These are phyloP conservation scores for Blastomyces emzantsi DNA, from an alignment of 2,329 filamentous ascomycete species.

Conservation along the genomic window DNA sequence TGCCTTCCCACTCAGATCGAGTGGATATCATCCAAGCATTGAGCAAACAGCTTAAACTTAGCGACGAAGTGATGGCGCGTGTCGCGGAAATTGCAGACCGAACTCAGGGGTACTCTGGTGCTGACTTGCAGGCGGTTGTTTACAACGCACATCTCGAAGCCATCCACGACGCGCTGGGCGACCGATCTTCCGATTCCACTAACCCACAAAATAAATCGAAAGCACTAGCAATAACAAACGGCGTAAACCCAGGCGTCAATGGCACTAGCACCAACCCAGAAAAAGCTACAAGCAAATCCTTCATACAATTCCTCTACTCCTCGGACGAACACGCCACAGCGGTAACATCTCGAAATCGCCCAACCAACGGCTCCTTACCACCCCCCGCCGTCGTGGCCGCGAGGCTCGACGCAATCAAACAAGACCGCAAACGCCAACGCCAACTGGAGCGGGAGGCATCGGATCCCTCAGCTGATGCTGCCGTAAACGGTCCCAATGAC, in stretches of 20 bases:
- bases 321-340: constrained; percentile 43
- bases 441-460: constrained; percentile 31
- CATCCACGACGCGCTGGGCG: constrained; percentile 81
- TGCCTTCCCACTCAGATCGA: constrained; percentile 70
- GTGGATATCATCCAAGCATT: constrained; percentile 81
- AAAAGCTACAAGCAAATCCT: constrained; percentile 36
- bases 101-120: constrained; percentile 87
- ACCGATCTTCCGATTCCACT: constrained; percentile 36
- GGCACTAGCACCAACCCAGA: constrained; percentile 23
- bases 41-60: constrained; percentile 69
- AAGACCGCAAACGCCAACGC: constrained; percentile 56
- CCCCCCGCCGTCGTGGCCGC: constrained; percentile 63
- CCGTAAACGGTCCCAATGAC: constrained; percentile 18
- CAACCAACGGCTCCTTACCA: constrained; percentile 27
- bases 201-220: constrained; percentile 26
- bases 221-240: constrained; percentile 19
- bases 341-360: constrained; percentile 35
- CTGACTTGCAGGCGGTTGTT: constrained; percentile 86
- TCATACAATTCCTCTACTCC: constrained; percentile 79
- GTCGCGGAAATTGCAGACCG: constrained; percentile 65
- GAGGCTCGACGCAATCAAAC: constrained; percentile 74
- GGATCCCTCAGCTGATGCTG: background rate
- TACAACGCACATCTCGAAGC: constrained; percentile 97
- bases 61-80: constrained; percentile 53
- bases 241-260: constrained; percentile 16